Percentiles rank a stretch among this genome's conserved stretches.
Evolutionary conservation across 768 basidiomycete genomes (phyloP).

Genomic region (Kwoniella botswanensis): DNA sequence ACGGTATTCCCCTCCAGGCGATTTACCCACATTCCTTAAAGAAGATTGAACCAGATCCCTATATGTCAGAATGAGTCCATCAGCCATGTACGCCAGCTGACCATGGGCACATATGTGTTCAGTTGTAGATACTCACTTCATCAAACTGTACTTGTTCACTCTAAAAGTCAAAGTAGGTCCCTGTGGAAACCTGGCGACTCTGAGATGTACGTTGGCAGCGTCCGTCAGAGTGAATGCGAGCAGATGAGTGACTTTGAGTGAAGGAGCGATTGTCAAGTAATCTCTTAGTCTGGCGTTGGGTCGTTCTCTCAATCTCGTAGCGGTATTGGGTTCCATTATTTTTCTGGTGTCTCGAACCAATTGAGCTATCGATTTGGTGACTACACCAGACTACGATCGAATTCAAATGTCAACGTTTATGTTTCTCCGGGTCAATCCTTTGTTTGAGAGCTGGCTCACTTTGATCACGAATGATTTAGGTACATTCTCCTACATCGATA

Average conservation of each 20-base stretch:
- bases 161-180: slow-evolving; percentile 95
- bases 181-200: slow-evolving; percentile 81
- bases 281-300: slow-evolving; percentile 75
- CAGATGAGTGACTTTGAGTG: slow-evolving; percentile 87
- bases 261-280: slow-evolving; percentile 87
- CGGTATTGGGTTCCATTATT: slow-evolving; percentile 98
- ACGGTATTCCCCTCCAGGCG: slow-evolving; percentile 66
- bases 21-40: slow-evolving; percentile 55
- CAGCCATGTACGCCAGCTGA: background rate
- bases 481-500: slow-evolving; percentile 44
- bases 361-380: slow-evolving; percentile 82
- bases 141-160: slow-evolving; percentile 87
- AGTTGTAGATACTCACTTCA: slow-evolving; percentile 62
- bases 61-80: background rate
- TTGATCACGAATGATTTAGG: slow-evolving; percentile 98
- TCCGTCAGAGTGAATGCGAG: slow-evolving; percentile 89
- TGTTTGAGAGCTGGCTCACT: slow-evolving; percentile 31
- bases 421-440: background rate
- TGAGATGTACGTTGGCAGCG: slow-evolving; percentile 66
- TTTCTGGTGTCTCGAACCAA: slow-evolving; percentile 91
- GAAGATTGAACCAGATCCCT: slow-evolving; percentile 57
- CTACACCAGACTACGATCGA: slow-evolving; percentile 71
- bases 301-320: slow-evolving; percentile 90
- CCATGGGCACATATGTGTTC: background rate
- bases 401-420: too few relatives aligned